A percentile compares a stretch with the other conserved stretches of the same genome.
Conservation (phyloP, 225 moss, liverwort and hornwort genomes). For the Anthoceros angustus region DNA sequence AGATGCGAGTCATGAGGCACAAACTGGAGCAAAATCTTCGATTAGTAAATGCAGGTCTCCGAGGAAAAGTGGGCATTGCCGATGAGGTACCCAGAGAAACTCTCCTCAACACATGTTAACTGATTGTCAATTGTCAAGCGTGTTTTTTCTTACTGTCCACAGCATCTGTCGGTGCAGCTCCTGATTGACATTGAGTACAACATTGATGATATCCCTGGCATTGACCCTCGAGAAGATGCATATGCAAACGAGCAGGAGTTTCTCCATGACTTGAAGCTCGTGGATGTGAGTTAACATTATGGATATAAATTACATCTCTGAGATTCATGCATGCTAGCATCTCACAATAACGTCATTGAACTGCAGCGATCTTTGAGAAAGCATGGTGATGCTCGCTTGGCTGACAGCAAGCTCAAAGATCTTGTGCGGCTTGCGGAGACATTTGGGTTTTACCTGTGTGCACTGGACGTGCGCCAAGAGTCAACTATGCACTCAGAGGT, state of each 20-base stretch:
- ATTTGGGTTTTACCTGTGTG: constrained; percentile 78
- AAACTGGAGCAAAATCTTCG: constrained; percentile 87
- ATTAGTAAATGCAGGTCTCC: constrained; percentile 60
- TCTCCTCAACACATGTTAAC: no score
- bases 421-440: constrained; percentile 81
- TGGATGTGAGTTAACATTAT: constrained; percentile 39
- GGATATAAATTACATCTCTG: neutral
- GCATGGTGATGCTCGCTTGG: constrained; percentile 62
- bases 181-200: constrained; percentile 93
- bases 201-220: constrained; percentile 80
- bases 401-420: constrained; percentile 90
- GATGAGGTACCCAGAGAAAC: constrained; percentile 45
- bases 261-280: constrained; percentile 57
- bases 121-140: constrained; percentile 3
- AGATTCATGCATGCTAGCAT: neutral
- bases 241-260: constrained; percentile 61
- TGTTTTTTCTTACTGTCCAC: neutral
- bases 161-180: constrained; percentile 34
- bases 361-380: constrained; percentile 64
- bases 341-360: constrained; percentile 4
- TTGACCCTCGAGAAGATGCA: constrained; percentile 68
- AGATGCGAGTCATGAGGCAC: constrained; percentile 76
- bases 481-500: constrained; percentile 83
- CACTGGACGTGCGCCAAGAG: constrained; percentile 93
- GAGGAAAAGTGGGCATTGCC: constrained; percentile 48